A percentile compares a stretch with the other conserved stretches of the same genome.
Conservation (phyloP, 208 protist species). For the Crithidia expoeki region DNA sequence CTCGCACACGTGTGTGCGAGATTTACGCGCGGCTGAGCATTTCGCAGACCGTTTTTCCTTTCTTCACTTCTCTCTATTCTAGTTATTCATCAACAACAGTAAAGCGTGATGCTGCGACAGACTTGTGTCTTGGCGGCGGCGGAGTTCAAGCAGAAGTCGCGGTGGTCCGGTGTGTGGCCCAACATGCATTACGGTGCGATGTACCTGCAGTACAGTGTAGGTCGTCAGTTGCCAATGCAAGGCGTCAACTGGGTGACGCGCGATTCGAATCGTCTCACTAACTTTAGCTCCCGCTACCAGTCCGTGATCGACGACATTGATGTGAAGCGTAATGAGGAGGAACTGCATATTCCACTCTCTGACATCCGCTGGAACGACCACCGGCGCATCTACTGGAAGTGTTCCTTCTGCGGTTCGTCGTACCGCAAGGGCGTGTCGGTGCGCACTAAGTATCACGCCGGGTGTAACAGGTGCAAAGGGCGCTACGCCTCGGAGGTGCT, state of each 20-base stretch:
- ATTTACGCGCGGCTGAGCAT: too few species aligned
- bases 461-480: slow-evolving; percentile 76
- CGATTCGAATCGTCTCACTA: slow-evolving; percentile 83
- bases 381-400: slow-evolving; percentile 84
- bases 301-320: slow-evolving; percentile 81
- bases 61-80: background rate
- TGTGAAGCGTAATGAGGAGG: slow-evolving; percentile 77
- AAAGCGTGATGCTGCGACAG: slow-evolving; percentile 38
- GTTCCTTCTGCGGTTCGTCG: slow-evolving; percentile 70
- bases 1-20: background rate
- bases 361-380: slow-evolving; percentile 90
- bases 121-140: slow-evolving; percentile 55
- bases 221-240: slow-evolving; percentile 79
- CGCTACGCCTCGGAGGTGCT: slow-evolving; percentile 79
- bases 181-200: slow-evolving; percentile 90
- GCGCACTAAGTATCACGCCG: slow-evolving; percentile 82
- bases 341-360: slow-evolving; percentile 66
- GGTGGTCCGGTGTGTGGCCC: slow-evolving; percentile 88
- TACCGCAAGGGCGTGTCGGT: slow-evolving; percentile 87
- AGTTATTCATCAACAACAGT: background rate
- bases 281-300: slow-evolving; percentile 75
- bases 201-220: slow-evolving; percentile 84
- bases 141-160: slow-evolving; percentile 92
- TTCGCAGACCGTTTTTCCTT: too few species aligned
- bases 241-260: slow-evolving; percentile 89